Base-by-base conservation (phyloP, 1,284 basidiomycete genomes). In the Volvariella surrecta region DNA sequence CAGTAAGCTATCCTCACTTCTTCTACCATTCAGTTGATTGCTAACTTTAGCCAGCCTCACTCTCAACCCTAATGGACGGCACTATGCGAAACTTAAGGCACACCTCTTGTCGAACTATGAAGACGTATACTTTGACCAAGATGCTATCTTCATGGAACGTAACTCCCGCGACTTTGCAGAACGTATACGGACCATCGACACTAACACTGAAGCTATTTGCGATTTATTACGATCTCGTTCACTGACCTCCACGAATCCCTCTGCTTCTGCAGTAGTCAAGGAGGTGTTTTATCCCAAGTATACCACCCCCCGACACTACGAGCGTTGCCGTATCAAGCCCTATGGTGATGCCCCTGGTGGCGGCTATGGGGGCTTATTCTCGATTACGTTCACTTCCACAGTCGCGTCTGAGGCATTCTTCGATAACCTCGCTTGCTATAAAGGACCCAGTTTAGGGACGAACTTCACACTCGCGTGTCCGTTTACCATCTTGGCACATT, bases 141-240 rank as follows among this genome's bases (percentile, higher is more conserved):
- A 99, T 58, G 91, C 91, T 24, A 81, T 98, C 43, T 97, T 86
- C 69, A 89, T 99, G 84, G 95, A 99, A 61, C 86, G 95, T 52
- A 99, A 99, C 65, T 96, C 92, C 16, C 89, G 95, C 42, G 84
- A 97, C 64, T 97, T 97, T 68, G 69, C 75, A 41, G 67, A 68
- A 7, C 87, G 95, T 44, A 76, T 94, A 51, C 71, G 71, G 45
- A 61, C 71, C 44, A 91, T 97, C 61, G 90, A 99, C 61, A 60
- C 64, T 42, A 98, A 96, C 59, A 74, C 95, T 2, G 82, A 88
- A 58, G 77, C 77, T 20, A 68, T 96, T 39, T 94, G 90, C 56
- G 81, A 85, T 45, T 79, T 84, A 57, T 70, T 99, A n/a, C 73
- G 70, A 46, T 67, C 74, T 4, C 76, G 71, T 39, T 84, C 83